These are phyloP conservation scores for Colletotrichum caudatum DNA, from an alignment of 2,329 filamentous ascomycete genomes.

Conservation along the genomic window DNA sequence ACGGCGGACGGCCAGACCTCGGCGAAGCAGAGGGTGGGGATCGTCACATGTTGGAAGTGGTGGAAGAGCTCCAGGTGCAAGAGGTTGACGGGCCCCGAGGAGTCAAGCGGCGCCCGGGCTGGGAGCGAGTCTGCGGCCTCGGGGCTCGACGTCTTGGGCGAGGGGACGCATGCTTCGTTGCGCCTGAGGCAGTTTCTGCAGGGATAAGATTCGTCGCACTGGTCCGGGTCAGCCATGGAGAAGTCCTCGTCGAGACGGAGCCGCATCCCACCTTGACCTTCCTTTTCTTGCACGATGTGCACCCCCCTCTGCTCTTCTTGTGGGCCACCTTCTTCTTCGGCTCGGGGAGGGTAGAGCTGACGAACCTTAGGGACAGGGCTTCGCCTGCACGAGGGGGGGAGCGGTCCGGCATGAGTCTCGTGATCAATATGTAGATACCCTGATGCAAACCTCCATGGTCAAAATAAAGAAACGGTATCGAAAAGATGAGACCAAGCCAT, in stretches of 20 bases:
- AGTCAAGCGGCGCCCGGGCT: not conserved
- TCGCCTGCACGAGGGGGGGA: not conserved
- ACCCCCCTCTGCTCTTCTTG: constrained; percentile 48
- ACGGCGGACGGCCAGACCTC: constrained; percentile 47
- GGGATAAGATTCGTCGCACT: constrained; percentile 48
- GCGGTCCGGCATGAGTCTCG: constrained; percentile 7
- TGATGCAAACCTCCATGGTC: not conserved
- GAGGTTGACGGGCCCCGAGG: constrained; percentile 44
- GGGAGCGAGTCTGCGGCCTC: constrained; percentile 6
- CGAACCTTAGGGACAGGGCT: constrained; percentile 11
- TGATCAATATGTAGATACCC: not conserved
- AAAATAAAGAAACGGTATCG: not conserved
- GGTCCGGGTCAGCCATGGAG: not conserved
- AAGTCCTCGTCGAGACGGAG: not conserved
- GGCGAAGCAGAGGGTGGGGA: constrained; percentile 46
- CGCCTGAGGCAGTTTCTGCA: constrained; percentile 48
- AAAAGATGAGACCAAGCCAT: not conserved
- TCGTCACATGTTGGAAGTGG: constrained; percentile 47
- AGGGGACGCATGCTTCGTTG: constrained; percentile 25
- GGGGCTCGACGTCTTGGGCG: constrained; percentile 16
- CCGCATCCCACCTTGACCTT: constrained; percentile 47
- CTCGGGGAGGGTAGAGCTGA: constrained; percentile 1
- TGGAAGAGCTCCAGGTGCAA: constrained; percentile 50
- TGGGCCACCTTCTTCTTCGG: constrained; percentile 43
- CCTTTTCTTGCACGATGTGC: constrained; percentile 46